phyloP scores from a whole-genome alignment of 2,329 filamentous ascomycete species.

The Aureobasidium lini region DNA sequence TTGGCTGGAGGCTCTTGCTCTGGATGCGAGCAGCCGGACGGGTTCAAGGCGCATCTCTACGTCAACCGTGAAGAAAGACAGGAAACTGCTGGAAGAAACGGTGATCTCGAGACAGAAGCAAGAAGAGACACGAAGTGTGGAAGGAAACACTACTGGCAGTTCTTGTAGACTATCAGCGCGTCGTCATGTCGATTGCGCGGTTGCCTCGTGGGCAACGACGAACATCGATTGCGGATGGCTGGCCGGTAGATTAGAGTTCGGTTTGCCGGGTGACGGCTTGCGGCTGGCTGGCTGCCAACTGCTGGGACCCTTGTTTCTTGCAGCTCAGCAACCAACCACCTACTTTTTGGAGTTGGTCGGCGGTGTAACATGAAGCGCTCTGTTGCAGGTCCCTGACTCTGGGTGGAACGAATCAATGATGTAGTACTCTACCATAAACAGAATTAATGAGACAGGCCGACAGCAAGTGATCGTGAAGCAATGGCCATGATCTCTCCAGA shows the following conservation, averaged over 20 bases:
- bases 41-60: conserved; percentile 6
- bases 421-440: background rate
- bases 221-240: conserved; percentile 4
- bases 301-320: background rate
- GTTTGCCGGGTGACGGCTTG: background rate
- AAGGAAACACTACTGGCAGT: conserved; percentile 9
- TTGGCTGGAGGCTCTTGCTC: background rate
- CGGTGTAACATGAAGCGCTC: conserved; percentile 1
- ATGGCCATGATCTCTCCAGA: background rate
- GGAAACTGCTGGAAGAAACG: background rate
- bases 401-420: background rate
- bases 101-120: background rate
- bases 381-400: background rate
- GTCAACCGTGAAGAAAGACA: conserved; percentile 7
- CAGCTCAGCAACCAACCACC: conserved; percentile 5
- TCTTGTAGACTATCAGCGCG: background rate
- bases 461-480: background rate
- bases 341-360: background rate
- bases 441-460: background rate
- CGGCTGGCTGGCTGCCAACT: too few relatives aligned
- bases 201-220: conserved; percentile 11
- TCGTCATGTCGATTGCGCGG: conserved; percentile 13
- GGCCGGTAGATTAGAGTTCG: conserved; percentile 7
- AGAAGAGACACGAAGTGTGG: background rate
- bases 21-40: conserved; percentile 7